Evolutionary conservation across 148 eudicot species (phyloP), one percentile per base, ranked within the genome.

Genomic region (Gaultheria prostrata): DNA sequence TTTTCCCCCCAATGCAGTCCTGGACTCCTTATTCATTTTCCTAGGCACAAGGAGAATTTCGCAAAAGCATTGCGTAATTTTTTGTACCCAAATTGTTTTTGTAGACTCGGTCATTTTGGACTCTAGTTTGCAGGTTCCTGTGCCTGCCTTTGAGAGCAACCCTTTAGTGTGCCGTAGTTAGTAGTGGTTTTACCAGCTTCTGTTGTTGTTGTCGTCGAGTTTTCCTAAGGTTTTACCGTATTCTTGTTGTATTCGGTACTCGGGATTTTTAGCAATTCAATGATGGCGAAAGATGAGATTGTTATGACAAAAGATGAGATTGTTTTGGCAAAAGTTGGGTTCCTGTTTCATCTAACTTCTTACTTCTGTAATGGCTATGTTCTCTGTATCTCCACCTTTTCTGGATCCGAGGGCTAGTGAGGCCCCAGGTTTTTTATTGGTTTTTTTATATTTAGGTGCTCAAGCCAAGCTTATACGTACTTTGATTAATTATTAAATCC

Each of bases 1-100:
- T 49, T 76, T 77, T 83, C 72, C 63, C 54, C 77, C 54, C n/a
- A n/a, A 80, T 79, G 79, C 46, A 61, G 57, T 79, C 48, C 67
- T 79, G 74, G 80, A 69, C 76, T 88, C 85, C 77, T 76, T 6
- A 85, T 88, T 85, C 84, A 80, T 88, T 82, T 77, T 82, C 77
- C 74, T 80, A 76, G 80, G 72, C 54, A 69, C 59, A 54, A 83
- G 85, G 88, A 84, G 89, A 83, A 83, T 83, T 83, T 76, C 76
- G 53, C 14, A 54, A 59, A 54, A 59, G 80, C 82, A 18, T 32
- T 5, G 32, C 78, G 61, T 76, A 57, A 54, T 30, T 73, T 82
- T 86, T 87, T 43, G 69, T 82, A 45, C 73, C n/a, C 32, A 45
- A 61, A 4, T 46, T 46, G 6, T 76, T 78, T 84, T 83, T 77